These are phyloP conservation scores for Colletotrichum lentis DNA, from an alignment of 2,329 filamentous ascomycete genomes.

Conservation along the genomic window DNA sequence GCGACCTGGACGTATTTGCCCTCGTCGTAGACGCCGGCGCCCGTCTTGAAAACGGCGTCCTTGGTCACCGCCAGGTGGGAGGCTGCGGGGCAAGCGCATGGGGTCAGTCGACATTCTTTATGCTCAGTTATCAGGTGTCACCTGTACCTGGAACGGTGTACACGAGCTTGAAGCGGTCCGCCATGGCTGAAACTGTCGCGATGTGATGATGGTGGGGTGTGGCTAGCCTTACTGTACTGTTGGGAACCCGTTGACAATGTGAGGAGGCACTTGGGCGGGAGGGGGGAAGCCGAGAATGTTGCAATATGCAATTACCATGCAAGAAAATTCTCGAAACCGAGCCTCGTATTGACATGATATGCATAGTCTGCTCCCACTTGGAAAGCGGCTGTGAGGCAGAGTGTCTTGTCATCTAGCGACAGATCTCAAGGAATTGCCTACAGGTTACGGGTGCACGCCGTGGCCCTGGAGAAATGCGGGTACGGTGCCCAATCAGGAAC, in stretches of 20 bases:
- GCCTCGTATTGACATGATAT: not conserved
- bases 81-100: constrained; percentile 7
- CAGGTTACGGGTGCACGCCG: not conserved
- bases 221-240: not conserved
- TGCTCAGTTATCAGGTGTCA: not conserved
- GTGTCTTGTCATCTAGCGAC: not conserved
- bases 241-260: not conserved
- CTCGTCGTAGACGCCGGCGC: constrained; percentile 42
- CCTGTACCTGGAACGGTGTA: constrained; percentile 34
- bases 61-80: constrained; percentile 40
- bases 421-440: not conserved
- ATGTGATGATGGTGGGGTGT: not conserved
- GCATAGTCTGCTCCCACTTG: too few species aligned
- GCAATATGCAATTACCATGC: not conserved
- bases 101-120: not conserved
- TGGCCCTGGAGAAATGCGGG: constrained; percentile 14
- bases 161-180: constrained; percentile 37
- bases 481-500: not conserved
- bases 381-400: not conserved
- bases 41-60: constrained; percentile 41
- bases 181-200: constrained; percentile 2
- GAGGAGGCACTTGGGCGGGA: not conserved
- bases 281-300: constrained; percentile 14
- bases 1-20: constrained; percentile 43
- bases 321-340: not conserved